A percentile compares a stretch with the other conserved stretches of the same genome.
phyloP scores from a whole-genome alignment of 176 grass and related monocot species.

The Echinochloa phyllopogon region DNA sequence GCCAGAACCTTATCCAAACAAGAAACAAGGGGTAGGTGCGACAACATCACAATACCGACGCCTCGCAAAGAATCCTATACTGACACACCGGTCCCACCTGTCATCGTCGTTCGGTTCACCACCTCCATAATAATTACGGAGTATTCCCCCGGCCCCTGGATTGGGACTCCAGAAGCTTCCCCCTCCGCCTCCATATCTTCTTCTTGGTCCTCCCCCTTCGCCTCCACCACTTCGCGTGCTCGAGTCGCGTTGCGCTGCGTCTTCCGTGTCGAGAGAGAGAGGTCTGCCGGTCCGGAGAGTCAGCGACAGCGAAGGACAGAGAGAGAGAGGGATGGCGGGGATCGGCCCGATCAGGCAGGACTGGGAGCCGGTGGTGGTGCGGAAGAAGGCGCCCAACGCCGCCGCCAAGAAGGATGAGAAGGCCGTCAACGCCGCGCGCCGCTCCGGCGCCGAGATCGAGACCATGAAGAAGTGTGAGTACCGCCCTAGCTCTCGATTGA shows the following conservation, averaged over 20 bases:
- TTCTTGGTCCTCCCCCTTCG: neutral
- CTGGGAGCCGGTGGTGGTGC: conserved; percentile 83
- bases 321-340: conserved; percentile 53
- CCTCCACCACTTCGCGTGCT: neutral
- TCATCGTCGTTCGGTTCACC: neutral
- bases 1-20: conserved; percentile 16
- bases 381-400: conserved; percentile 72
- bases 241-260: neutral
- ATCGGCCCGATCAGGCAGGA: conserved; percentile 76
- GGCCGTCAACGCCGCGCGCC: conserved; percentile 81
- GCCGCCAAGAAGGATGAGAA: conserved; percentile 88
- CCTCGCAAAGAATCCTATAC: fast-evolving
- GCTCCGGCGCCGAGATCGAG: conserved; percentile 79
- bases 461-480: conserved; percentile 70
- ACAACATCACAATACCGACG: neutral
- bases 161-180: conserved; percentile 45
- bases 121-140: neutral
- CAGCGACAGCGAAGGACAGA: neutral
- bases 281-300: neutral
- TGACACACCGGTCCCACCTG: neutral
- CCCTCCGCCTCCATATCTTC: conserved; percentile 2
- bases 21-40: neutral
- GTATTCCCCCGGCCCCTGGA: neutral
- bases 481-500: neutral
- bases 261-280: neutral